Base-by-base conservation (phyloP, 768 basidiomycete genomes). In the Leccinum rimulosum region DNA sequence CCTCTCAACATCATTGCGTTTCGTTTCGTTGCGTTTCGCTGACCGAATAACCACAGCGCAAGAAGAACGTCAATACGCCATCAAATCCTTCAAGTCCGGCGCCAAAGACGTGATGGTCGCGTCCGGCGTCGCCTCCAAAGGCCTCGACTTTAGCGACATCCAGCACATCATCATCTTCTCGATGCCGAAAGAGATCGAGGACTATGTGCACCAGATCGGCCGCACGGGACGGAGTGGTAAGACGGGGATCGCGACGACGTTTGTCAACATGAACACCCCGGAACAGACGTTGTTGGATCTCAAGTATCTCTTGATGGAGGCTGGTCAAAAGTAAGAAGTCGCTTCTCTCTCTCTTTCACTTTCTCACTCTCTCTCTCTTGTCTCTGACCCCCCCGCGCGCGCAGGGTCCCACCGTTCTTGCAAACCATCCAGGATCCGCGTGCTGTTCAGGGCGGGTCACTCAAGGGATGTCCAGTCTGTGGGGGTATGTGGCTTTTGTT, bases 111-210 rank as follows among this genome's bases (percentile, higher is more conserved):
- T 98, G 51, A 98, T 98, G 97, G 97, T 99, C 31, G 97, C 97
- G 3, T 98, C 95, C 3, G 88, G 95, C 31, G 94, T 99, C 28
- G 97, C 96, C 1, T 97, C 94, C 40, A 98, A 99, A 74, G 97
- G 97, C 30, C 84, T 99, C 60, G 97, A 99, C 75, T 99, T 99
- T 76, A 95, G 91, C 73, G 97, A 98, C 69, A 96, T 99, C 59
- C 95, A 98, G 67, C 97, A 98, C 72, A 95, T 98, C 70, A 98
- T 99, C 74, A 98, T 98, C 62, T 99, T 95, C 73, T 88, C 91
- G 31, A 98, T 99, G 97, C 97, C 97, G 0, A 99, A 98, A 74
- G 97, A 99, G 77, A 99, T 99, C 62, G 97, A 99, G 75, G 97
- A 99, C 73, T 99, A 99, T 68, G 96, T 98, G 52, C 97, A 99